Evolutionary conservation across 768 basidiomycete species (phyloP).

Genomic region (Tephrocybe sp.): DNA sequence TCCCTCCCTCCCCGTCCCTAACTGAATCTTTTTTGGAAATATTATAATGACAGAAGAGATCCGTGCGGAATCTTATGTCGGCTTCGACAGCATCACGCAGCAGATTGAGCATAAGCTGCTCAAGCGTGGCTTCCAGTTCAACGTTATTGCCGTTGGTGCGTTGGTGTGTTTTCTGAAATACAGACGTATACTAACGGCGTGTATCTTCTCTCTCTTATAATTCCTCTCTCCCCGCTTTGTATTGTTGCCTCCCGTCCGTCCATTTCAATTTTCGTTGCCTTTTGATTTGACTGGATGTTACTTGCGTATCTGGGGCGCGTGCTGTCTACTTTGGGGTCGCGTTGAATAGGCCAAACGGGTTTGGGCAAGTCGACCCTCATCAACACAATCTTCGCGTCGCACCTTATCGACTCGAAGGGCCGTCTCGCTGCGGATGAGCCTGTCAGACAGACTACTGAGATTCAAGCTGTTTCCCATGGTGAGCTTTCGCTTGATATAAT

Average conservation of each 20-base stretch:
- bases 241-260: neutral
- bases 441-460: slow-evolving; percentile 94
- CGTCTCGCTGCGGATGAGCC: slow-evolving; percentile 85
- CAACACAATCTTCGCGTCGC: slow-evolving; percentile 98
- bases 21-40: neutral
- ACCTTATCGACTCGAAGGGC: slow-evolving; percentile 97
- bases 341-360: slow-evolving; percentile 83
- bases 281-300: neutral
- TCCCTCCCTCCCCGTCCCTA: slow-evolving; percentile 1
- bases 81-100: slow-evolving; percentile 95
- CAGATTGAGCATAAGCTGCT: slow-evolving; percentile 99
- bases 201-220: neutral
- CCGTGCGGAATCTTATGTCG: slow-evolving; percentile 90
- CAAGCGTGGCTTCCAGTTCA: slow-evolving; percentile 99
- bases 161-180: slow-evolving; percentile 20
- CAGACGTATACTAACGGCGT: no score
- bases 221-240: neutral
- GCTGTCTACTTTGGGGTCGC: neutral
- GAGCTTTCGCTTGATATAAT: slow-evolving; percentile 25
- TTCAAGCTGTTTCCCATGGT: slow-evolving; percentile 95
- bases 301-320: neutral
- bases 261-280: neutral
- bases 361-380: slow-evolving; percentile 98
- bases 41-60: slow-evolving; percentile 65
- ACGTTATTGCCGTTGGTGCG: slow-evolving; percentile 94